Conservation (phyloP, 208 protist species). For the Wallacemonas sp. region DNA sequence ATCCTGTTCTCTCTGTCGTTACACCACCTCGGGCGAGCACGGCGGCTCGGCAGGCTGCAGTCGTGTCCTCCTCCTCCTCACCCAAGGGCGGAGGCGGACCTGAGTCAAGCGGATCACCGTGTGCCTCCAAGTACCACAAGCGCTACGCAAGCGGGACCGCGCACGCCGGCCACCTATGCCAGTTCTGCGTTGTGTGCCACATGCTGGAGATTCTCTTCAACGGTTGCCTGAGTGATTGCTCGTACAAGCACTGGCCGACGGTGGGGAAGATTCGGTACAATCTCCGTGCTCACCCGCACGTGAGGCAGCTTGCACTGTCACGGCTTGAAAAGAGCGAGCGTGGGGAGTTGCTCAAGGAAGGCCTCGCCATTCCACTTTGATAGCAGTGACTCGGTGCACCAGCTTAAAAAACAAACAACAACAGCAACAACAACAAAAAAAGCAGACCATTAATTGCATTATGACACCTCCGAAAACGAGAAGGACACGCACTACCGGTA, state of each 20-base stretch:
- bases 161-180: slow-evolving; percentile 52
- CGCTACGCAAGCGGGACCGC: slow-evolving; percentile 38
- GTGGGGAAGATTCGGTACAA: slow-evolving; percentile 44
- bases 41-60: too few relatives aligned
- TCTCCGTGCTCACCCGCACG: slow-evolving; percentile 39
- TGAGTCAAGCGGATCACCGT: slow-evolving; percentile 23
- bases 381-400: too few relatives aligned
- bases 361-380: slow-evolving; percentile 25
- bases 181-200: slow-evolving; percentile 69
- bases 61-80: too few relatives aligned
- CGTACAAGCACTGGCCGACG: slow-evolving; percentile 71
- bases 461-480: too few relatives aligned
- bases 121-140: slow-evolving; percentile 59
- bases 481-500: too few relatives aligned
- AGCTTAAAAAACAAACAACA: too few relatives aligned
- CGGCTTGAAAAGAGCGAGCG: slow-evolving; percentile 30
- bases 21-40: background rate
- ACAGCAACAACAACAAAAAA: background rate
- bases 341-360: slow-evolving; percentile 32
- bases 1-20: slow-evolving; percentile 2
- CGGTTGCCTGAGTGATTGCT: slow-evolving; percentile 36
- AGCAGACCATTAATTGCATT: too few relatives aligned
- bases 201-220: slow-evolving; percentile 76
- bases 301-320: slow-evolving; percentile 37
- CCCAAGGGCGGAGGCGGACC: too few relatives aligned